These are phyloP conservation scores for Penicillium sp. DNA, from an alignment of 2,329 filamentous ascomycete species.

Conservation along the genomic window DNA sequence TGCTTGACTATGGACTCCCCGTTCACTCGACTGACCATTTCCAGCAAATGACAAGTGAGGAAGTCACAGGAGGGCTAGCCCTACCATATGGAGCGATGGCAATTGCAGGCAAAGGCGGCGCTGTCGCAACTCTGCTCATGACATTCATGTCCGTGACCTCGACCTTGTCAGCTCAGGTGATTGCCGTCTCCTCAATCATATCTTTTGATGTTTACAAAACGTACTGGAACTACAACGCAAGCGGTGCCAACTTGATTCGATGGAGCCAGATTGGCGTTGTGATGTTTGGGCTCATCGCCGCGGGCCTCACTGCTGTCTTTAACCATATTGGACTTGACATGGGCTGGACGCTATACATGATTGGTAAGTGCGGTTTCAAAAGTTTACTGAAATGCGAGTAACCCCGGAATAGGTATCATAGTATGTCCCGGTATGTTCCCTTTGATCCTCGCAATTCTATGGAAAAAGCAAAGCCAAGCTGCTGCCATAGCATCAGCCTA, in stretches of 20 bases:
- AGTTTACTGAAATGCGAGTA: constrained; percentile 12
- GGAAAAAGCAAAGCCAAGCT: constrained; percentile 27
- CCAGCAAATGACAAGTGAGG: constrained; percentile 20
- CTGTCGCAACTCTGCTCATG: constrained; percentile 32
- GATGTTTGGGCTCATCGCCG: constrained; percentile 30
- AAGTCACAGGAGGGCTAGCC: constrained; percentile 21
- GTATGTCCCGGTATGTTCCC: constrained; percentile 29
- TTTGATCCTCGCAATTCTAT: constrained; percentile 32
- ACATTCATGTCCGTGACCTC: constrained; percentile 46
- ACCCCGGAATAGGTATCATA: constrained; percentile 16
- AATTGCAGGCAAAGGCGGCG: constrained; percentile 29
- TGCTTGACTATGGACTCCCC: background rate
- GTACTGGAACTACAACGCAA: constrained; percentile 29
- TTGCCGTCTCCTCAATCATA: constrained; percentile 10
- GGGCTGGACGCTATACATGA: constrained; percentile 12
- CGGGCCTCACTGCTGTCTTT: constrained; percentile 10
- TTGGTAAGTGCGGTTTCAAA: constrained; percentile 9
- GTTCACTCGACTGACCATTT: constrained; percentile 4
- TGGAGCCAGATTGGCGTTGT: constrained; percentile 24
- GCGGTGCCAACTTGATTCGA: constrained; percentile 20
- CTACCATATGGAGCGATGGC: constrained; percentile 33
- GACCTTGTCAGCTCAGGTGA: constrained; percentile 27
- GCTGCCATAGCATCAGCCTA: constrained; percentile 25
- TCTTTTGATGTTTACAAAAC: constrained; percentile 33
- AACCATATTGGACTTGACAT: constrained; percentile 30